Evolutionary conservation across 2,329 filamentous ascomycete genomes (phyloP).

Genomic region (Pseudocercospora eumusae): DNA sequence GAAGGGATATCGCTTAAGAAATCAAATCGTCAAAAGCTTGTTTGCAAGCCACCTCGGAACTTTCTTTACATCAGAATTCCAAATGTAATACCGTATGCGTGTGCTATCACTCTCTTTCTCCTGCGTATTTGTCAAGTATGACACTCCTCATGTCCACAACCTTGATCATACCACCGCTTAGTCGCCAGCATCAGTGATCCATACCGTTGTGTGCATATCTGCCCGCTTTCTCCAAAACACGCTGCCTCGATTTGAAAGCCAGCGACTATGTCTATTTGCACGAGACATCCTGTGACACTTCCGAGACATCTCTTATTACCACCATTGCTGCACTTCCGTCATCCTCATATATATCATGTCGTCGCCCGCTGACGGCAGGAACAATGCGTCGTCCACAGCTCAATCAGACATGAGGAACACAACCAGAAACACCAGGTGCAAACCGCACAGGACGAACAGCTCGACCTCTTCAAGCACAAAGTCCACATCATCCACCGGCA

Average conservation of each 20-base stretch:
- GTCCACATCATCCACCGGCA: constrained; percentile 18
- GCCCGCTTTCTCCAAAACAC: background rate
- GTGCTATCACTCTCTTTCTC: background rate
- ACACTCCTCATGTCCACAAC: too few species aligned
- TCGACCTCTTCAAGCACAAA: constrained; percentile 19
- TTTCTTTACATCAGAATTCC: constrained; percentile 6
- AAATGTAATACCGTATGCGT: constrained; percentile 3
- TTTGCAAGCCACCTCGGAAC: background rate
- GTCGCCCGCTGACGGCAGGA: constrained; percentile 16
- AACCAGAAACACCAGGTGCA: constrained; percentile 8
- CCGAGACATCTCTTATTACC: background rate
- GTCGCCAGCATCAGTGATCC: too few species aligned
- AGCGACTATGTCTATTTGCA: background rate
- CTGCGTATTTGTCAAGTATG: constrained; percentile 7
- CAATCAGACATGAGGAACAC: background rate
- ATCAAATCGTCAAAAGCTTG: constrained; percentile 1
- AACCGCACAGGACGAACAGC: constrained; percentile 14
- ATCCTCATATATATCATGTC: constrained; percentile 19
- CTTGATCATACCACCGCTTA: too few species aligned
- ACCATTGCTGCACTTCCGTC: background rate
- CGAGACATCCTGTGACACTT: background rate
- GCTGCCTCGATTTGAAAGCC: constrained; percentile 2
- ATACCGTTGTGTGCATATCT: constrained; percentile 8
- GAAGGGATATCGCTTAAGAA: background rate
- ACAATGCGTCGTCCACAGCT: constrained; percentile 2